These are phyloP conservation scores for Misopates orontium DNA, from an alignment of 257 asterid species.

Conservation along the genomic window DNA sequence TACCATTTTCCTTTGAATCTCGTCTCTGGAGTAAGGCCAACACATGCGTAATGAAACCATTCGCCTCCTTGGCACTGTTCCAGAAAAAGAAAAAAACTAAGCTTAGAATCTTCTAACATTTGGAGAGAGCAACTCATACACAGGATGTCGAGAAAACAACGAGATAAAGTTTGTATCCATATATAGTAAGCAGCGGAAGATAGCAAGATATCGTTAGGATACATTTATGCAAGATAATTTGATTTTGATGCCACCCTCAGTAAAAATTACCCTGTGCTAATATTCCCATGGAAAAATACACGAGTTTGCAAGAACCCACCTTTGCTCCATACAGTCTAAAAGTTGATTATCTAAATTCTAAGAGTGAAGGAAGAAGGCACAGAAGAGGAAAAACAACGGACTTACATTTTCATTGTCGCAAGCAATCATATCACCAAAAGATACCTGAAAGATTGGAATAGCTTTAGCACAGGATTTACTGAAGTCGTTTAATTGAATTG, in stretches of 20 bases:
- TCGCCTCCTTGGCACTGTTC: slow-evolving; percentile 99
- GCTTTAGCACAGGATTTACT: slow-evolving; percentile 5
- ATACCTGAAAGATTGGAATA: slow-evolving; percentile 58
- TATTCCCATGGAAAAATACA: slow-evolving; percentile 1
- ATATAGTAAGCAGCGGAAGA: not conserved
- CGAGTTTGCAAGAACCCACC: not conserved
- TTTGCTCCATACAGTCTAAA: slow-evolving; percentile 6
- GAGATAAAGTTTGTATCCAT: not conserved
- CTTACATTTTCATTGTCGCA: slow-evolving; percentile 93
- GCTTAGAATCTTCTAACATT: slow-evolving; percentile 14
- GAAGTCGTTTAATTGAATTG: slow-evolving; percentile 17
- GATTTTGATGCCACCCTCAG: not conserved
- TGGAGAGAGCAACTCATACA: not conserved
- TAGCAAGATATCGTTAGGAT: not conserved
- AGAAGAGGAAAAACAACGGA: slow-evolving; percentile 19
- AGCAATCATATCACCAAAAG: slow-evolving; percentile 99
- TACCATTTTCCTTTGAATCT: slow-evolving; percentile 96
- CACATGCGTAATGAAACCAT: slow-evolving; percentile 99
- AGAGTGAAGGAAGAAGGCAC: not conserved
- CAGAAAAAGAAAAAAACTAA: not conserved
- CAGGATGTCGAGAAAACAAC: not conserved
- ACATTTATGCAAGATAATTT: not conserved
- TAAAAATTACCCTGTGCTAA: not conserved
- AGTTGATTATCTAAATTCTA: not conserved
- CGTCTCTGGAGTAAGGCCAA: slow-evolving; percentile 93